Evolutionary conservation across 2,329 filamentous ascomycete genomes (phyloP).

Genomic region (Lanzia echinophila): DNA sequence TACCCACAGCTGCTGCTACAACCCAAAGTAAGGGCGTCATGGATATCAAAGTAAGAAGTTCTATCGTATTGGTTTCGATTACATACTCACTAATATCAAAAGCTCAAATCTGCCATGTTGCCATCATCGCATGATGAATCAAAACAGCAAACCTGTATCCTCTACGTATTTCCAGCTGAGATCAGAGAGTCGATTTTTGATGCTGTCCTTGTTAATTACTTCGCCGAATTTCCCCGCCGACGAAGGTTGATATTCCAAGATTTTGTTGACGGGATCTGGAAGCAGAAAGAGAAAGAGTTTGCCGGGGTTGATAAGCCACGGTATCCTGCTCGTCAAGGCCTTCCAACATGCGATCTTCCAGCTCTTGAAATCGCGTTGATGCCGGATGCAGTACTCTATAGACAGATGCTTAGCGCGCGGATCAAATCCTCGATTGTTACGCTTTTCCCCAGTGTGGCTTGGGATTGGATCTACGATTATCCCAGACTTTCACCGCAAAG

Average conservation of each 20-base stretch:
- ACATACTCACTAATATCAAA: too few relatives aligned
- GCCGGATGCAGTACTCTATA: not conserved
- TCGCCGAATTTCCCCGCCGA: not conserved
- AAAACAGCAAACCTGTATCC: not conserved
- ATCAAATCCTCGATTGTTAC: not conserved
- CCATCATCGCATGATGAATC: too few relatives aligned
- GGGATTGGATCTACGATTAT: not conserved
- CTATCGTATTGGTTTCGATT: too few relatives aligned
- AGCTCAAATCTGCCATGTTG: too few relatives aligned
- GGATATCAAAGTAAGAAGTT: too few relatives aligned
- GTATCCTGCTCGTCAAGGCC: not conserved
- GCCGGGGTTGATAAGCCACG: not conserved
- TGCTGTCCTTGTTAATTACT: not conserved
- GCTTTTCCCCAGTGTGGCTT: not conserved
- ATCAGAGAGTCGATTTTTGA: not conserved
- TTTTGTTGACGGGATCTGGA: not conserved
- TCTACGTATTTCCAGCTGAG: not conserved
- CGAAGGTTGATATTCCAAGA: not conserved
- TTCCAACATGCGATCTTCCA: not conserved
- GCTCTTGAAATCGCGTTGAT: not conserved
- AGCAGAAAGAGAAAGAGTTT: not conserved
- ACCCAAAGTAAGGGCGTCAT: too few relatives aligned
- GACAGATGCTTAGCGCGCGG: not conserved
- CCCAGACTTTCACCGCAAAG: not conserved
- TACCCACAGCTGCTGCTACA: too few relatives aligned